Evolutionary conservation across 129 eudicot genomes (phyloP), one percentile per base, ranked within the genome.

Genomic region (Cynara cardunculus): DNA sequence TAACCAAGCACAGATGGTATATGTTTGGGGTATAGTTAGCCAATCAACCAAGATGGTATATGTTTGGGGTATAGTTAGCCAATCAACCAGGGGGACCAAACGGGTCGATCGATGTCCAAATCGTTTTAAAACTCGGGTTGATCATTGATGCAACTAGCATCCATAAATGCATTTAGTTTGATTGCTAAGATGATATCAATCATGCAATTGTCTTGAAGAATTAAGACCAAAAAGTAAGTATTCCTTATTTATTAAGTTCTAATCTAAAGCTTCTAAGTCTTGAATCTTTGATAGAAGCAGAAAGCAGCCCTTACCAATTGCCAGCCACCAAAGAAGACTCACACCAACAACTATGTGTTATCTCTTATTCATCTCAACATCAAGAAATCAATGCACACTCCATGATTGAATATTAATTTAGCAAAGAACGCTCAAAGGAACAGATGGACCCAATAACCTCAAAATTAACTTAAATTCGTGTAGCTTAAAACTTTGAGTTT

Each of bases 111-210:
- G n/a, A 67, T 22, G 37, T 65, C 25, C 5, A 79, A 70, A 34
- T 79, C 19, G 70, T 49, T 79, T 16, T 46, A 65, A 25, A 69
- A 32, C 75, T 69, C 3, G 53, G 53, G 35, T 70, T 44, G 22
- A 26, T 73, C 71, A 30, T 24, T 67, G 19, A 81, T 44, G 41
- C 71, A 82, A 68, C 81, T 68, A 70, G 18, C 82, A 79, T 46
- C 46, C 27, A 49, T 69, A 31, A 19, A 64, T 49, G 76, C 76
- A 82, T 82, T 82, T 68, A 82, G 4, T 75, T 82, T 31, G 21
- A 44, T 81, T 81, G 78, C 46, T 79, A 19, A 65, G 9, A 24
- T 65, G 81, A 30, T 49, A 7, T 39, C 41, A 80, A 64, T 22
- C 11, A 61, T 59, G 72, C 78, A 34, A 72, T 31, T 71, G 25